A percentile compares a stretch with the other conserved stretches of the same genome.
Evolutionary conservation across 2,329 filamentous ascomycete genomes (phyloP).

Genomic region (Ceratocystis harringtonii): DNA sequence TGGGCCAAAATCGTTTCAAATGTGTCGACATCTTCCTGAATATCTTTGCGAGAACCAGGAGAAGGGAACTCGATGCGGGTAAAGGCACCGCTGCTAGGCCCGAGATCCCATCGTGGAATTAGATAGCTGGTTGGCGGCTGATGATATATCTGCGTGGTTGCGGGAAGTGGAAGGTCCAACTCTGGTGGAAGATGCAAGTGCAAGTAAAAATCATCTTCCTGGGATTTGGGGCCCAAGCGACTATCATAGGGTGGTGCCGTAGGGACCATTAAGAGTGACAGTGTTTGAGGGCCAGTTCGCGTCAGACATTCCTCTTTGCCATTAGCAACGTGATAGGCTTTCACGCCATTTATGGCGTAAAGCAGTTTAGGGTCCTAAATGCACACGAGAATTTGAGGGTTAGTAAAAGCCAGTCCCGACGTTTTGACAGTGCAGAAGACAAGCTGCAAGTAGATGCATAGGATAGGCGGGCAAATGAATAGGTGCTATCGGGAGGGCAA

Average conservation of each 20-base stretch:
- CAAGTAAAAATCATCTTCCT: conserved; percentile 89
- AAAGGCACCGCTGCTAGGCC: conserved; percentile 75
- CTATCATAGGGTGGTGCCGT: conserved; percentile 61
- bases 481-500: background rate
- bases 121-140: conserved; percentile 85
- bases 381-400: conserved; percentile 2
- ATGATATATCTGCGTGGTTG: conserved; percentile 94
- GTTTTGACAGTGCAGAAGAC: background rate
- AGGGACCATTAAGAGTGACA: conserved; percentile 91
- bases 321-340: conserved; percentile 79
- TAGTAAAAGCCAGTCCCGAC: conserved; percentile 1
- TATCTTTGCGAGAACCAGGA: conserved; percentile 53
- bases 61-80: conserved; percentile 82
- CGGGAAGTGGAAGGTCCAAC: conserved; percentile 81
- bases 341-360: conserved; percentile 67
- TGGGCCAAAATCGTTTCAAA: conserved; percentile 98
- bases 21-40: conserved; percentile 86
- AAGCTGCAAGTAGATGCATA: background rate
- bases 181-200: conserved; percentile 90
- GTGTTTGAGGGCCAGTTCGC: conserved; percentile 70
- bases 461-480: background rate
- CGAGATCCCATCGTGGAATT: conserved; percentile 89
- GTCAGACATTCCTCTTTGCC: conserved; percentile 74
- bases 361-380: conserved; percentile 47
- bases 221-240: conserved; percentile 37